Evolutionary conservation across 345 rosid genomes (phyloP).

Genomic region (Eucalyptus sp.): DNA sequence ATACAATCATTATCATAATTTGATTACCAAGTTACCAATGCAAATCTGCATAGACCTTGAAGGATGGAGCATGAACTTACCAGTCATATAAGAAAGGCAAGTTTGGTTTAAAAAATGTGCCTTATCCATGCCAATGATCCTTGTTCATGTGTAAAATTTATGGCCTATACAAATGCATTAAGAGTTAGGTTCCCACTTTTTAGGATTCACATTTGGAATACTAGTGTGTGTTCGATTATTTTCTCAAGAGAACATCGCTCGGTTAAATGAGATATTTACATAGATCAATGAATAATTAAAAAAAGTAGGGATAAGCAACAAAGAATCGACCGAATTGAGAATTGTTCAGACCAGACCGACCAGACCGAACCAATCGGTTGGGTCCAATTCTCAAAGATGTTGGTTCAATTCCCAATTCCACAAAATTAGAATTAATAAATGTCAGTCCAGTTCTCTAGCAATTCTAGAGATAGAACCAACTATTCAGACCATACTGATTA

Average conservation of each 20-base stretch:
- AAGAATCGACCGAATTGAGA: too few relatives aligned
- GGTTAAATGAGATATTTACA: background rate
- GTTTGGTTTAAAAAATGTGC: background rate
- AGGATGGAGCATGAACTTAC: background rate
- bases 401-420: too few relatives aligned
- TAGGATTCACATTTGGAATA: background rate
- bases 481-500: accelerated
- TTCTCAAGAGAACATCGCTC: background rate
- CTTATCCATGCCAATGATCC: background rate
- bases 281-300: background rate
- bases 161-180: background rate
- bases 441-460: too few relatives aligned
- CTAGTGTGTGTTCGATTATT: background rate
- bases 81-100: background rate
- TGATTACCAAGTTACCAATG: background rate
- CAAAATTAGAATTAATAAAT: too few relatives aligned
- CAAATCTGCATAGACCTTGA: background rate
- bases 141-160: background rate
- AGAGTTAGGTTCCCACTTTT: background rate
- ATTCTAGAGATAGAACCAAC: too few relatives aligned
- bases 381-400: too few relatives aligned
- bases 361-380: too few relatives aligned
- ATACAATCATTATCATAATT: background rate
- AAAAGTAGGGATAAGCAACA: too few relatives aligned
- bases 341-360: too few relatives aligned